These are phyloP conservation scores for Ascochyta lentis DNA, from an alignment of 2,329 filamentous ascomycete genomes.

Conservation along the genomic window DNA sequence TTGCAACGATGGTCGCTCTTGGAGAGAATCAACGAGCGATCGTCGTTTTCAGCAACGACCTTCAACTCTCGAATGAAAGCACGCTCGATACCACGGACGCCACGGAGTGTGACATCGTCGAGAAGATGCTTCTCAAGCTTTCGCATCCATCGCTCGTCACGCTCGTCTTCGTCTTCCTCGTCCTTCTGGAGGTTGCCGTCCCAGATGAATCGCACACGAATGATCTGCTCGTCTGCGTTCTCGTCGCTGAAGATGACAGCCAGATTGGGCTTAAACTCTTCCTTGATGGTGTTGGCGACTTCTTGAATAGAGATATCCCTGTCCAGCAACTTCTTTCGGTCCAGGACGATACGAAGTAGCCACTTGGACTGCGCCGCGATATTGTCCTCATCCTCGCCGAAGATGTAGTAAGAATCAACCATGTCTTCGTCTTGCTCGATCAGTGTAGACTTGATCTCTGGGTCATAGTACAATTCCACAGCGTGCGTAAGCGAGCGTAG, in stretches of 20 bases:
- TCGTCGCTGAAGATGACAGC: slow-evolving; percentile 97
- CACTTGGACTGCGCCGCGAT: slow-evolving; percentile 80
- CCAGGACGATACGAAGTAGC: slow-evolving; percentile 91
- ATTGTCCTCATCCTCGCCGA: slow-evolving; percentile 76
- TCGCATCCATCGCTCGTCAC: slow-evolving; percentile 77
- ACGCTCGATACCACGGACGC: slow-evolving; percentile 85
- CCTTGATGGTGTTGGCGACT: slow-evolving; percentile 87
- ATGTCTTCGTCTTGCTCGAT: slow-evolving; percentile 90
- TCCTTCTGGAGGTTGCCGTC: slow-evolving; percentile 64
- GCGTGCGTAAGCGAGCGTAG: slow-evolving; percentile 88
- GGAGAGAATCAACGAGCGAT: slow-evolving; percentile 76
- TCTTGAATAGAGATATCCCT: slow-evolving; percentile 92
- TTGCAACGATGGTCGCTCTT: slow-evolving; percentile 78
- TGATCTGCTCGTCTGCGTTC: slow-evolving; percentile 93
- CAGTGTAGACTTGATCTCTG: slow-evolving; percentile 82
- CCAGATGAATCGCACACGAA: slow-evolving; percentile 84
- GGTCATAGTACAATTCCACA: slow-evolving; percentile 98
- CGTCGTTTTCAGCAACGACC: slow-evolving; percentile 64
- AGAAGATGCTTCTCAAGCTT: slow-evolving; percentile 87
- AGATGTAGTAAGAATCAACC: slow-evolving; percentile 95
- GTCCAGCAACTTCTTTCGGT: slow-evolving; percentile 92
- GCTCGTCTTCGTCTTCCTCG: slow-evolving; percentile 80
- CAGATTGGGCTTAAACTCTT: slow-evolving; percentile 76
- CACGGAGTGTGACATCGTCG: slow-evolving; percentile 88
- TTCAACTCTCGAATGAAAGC: slow-evolving; percentile 78